Conservation (phyloP, 179 eudicot species). For the Beta macrorhiza region DNA sequence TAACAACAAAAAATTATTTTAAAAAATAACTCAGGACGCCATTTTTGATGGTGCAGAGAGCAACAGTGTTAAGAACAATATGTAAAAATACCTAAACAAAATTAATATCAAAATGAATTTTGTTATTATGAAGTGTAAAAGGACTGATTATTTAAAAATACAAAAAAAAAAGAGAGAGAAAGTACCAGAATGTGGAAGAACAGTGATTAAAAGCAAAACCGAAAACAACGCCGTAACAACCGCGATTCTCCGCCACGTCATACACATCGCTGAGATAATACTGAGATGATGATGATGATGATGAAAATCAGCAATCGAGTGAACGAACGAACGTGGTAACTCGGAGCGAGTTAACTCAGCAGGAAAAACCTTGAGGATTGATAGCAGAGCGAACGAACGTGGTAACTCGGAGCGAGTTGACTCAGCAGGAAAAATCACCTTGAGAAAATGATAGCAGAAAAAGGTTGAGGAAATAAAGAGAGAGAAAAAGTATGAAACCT, state of each 20-base stretch:
- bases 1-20: not conserved
- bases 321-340: not conserved
- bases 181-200: not conserved
- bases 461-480: not conserved
- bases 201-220: not conserved
- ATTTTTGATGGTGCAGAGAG: too few relatives aligned
- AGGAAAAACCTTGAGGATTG: not conserved
- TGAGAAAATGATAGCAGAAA: not conserved
- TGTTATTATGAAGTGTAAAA: too few relatives aligned
- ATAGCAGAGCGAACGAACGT: not conserved
- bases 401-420: not conserved
- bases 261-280: conserved; percentile 3
- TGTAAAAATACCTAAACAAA: not conserved
- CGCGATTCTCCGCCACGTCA: not conserved
- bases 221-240: not conserved
- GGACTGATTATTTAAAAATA: not conserved
- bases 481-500: conserved; percentile 5
- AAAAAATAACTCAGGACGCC: not conserved
- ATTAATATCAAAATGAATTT: not conserved
- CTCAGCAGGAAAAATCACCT: not conserved
- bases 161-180: too few relatives aligned
- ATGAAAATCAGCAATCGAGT: not conserved
- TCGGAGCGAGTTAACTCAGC: not conserved
- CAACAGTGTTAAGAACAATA: not conserved
- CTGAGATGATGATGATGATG: not conserved